Conservation (phyloP, 768 basidiomycete species). For the Tulasnella sp. region DNA sequence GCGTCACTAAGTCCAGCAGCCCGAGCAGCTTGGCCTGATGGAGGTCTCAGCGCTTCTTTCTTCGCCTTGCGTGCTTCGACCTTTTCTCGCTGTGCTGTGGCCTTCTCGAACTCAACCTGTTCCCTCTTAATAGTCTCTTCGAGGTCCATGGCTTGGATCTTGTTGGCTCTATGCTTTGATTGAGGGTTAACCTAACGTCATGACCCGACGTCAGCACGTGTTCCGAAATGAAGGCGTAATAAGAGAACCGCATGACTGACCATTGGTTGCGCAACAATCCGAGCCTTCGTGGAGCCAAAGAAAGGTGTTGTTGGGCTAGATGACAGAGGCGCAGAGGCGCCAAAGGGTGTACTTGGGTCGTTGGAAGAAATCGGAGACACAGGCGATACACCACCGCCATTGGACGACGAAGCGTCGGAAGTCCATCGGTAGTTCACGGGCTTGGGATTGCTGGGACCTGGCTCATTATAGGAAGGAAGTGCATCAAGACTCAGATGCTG, state of each 20-base stretch:
- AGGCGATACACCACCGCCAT: conserved; percentile 18
- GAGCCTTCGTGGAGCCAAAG: conserved; percentile 7
- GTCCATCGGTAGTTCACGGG: not conserved
- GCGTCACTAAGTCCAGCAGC: conserved; percentile 12
- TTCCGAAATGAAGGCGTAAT: not conserved
- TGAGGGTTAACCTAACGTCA: conserved; percentile 13
- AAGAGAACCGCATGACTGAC: conserved; percentile 14
- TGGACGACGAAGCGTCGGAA: conserved; percentile 1
- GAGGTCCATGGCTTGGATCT: conserved; percentile 21
- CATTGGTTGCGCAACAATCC: conserved; percentile 22
- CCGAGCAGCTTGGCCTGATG: not conserved
- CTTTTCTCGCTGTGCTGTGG: conserved; percentile 7
- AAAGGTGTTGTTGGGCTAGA: conserved; percentile 24
- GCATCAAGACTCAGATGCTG: conserved; percentile 9
- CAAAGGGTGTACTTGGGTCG: conserved; percentile 1
- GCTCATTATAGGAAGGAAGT: conserved; percentile 13
- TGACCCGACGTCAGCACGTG: not conserved
- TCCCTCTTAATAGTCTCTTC: conserved; percentile 18
- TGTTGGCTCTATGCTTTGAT: conserved; percentile 1
- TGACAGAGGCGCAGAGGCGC: not conserved
- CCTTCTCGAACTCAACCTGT: conserved; percentile 19
- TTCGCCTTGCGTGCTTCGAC: conserved; percentile 7
- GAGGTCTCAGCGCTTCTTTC: conserved; percentile 19
- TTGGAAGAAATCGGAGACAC: not conserved
- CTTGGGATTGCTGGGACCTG: conserved; percentile 15